Evolutionary conservation across 805 yeast species (phyloP).

Genomic region (Candida ulmi): DNA sequence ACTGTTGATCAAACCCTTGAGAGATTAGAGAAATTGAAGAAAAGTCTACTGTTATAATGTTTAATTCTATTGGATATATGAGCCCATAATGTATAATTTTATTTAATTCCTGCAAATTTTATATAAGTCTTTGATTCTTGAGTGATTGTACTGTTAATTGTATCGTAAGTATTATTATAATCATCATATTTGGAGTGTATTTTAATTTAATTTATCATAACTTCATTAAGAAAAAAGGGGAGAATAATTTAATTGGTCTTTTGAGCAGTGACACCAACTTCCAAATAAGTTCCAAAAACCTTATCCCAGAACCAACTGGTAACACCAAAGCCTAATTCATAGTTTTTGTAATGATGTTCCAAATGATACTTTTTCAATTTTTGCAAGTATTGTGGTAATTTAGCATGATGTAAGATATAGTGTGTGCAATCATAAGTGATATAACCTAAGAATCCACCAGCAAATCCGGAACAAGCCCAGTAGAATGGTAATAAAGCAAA

Average conservation of each 20-base stretch:
- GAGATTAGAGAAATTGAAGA: constrained; percentile 9
- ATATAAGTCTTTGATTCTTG: no score
- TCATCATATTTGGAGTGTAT: no score
- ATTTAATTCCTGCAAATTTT: no score
- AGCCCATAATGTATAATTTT: no score
- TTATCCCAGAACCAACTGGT: constrained; percentile 92
- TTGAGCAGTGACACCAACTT: constrained; percentile 23
- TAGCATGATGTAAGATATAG: constrained; percentile 85
- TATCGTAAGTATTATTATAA: no score
- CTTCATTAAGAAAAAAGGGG: not conserved
- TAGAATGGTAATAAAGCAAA: constrained; percentile 73
- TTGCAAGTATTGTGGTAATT: constrained; percentile 71
- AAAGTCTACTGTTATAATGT: constrained; percentile 13
- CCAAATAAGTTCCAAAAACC: constrained; percentile 78
- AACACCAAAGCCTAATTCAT: constrained; percentile 95
- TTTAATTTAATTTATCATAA: not conserved
- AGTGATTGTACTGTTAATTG: no score
- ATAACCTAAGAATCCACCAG: constrained; percentile 95
- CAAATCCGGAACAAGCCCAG: constrained; percentile 86
- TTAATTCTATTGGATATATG: no score
- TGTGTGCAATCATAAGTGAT: constrained; percentile 91
- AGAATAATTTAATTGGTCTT: constrained; percentile 5
- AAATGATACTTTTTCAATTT: constrained; percentile 83
- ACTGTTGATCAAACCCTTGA: constrained; percentile 4
- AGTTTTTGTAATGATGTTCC: constrained; percentile 97